Base-by-base conservation (phyloP, 2,329 filamentous ascomycete species). In the Penicillium janthinellum region DNA sequence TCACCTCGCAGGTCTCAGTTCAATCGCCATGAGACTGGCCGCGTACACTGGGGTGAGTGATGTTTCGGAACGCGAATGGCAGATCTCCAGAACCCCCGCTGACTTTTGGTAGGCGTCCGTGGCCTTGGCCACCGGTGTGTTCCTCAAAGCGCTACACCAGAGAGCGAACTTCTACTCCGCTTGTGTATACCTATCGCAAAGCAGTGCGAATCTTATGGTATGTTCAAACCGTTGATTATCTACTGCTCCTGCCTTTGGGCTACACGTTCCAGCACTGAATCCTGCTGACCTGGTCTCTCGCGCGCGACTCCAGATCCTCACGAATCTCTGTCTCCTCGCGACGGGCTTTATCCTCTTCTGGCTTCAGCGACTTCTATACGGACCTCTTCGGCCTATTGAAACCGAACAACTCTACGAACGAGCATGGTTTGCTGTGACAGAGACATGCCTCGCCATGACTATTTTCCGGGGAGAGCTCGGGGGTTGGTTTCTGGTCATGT, bases 121-220 rank as follows among this genome's bases (percentile, higher is more conserved):
- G 76, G 88, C 88, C 78, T 88, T 96, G 74, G 94, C 94, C 70
- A 89, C 87, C 66, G 86, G 88, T 70, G 92, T 96, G 60, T 84
- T 97, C 61, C 79, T 96, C 59, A 95, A 93, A 73, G 94, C 95
- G 63, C 94, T 98, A 78, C 90, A 95, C 73, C 91, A 98, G 79
- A 88, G 95, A 65, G 89, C 95, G 64, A 99, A 99, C 79, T 99
- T 98, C 83, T 99, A 99, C 81, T 96, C 94, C 56, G 93, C 95
- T 67, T 95, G 92, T 79, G 95, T 99, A 51, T 96, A 98, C 78
- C 87, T 99, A 53, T 91, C 93, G 42, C 94, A 98, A 78, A 97
- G 92, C 78, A 98, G 95, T 80, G 89, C 96, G 70, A 98, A 94
- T 74, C 82, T 98, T 55, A 90, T 98, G 86, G 91, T 95, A 77